Conservation (phyloP, 441 rosid genomes). For the Euphorbia celastroides region DNA sequence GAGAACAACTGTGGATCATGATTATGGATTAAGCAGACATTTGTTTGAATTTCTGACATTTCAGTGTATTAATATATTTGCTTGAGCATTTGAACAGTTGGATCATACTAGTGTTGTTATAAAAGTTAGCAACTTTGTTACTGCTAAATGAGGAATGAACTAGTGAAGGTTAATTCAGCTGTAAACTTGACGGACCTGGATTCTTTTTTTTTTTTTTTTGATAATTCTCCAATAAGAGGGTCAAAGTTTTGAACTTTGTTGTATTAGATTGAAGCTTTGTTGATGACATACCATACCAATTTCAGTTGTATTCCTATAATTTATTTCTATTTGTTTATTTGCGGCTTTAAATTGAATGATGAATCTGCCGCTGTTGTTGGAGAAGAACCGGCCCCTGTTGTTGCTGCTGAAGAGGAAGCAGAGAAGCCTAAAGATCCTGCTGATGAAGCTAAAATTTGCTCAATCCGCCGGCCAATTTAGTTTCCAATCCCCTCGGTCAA, state of each 20-base stretch:
- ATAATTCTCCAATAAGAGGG: neutral
- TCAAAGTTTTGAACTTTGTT: neutral
- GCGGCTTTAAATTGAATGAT: constrained; percentile 20
- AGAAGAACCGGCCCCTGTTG: too few relatives aligned
- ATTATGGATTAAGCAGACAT: neutral
- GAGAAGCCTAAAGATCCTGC: too few relatives aligned
- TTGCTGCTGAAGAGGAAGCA: too few relatives aligned
- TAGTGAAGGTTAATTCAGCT: neutral
- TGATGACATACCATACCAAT: neutral
- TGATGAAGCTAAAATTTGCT: too few relatives aligned
- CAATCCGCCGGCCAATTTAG: too few relatives aligned
- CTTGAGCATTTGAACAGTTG: neutral
- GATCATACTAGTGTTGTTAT: neutral
- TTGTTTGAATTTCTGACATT: neutral
- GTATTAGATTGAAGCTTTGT: neutral
- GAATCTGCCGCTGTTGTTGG: too few relatives aligned
- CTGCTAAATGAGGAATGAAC: neutral
- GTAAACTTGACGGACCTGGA: neutral
- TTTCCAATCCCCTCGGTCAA: too few relatives aligned
- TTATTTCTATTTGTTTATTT: constrained; percentile 3
- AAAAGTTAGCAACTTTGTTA: neutral
- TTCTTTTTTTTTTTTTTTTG: neutral
- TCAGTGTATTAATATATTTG: neutral
- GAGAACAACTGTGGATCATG: neutral
- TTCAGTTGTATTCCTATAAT: neutral